phyloP scores from a whole-genome alignment of 2,329 filamentous ascomycete genomes.

The Teratosphaeria viscida region DNA sequence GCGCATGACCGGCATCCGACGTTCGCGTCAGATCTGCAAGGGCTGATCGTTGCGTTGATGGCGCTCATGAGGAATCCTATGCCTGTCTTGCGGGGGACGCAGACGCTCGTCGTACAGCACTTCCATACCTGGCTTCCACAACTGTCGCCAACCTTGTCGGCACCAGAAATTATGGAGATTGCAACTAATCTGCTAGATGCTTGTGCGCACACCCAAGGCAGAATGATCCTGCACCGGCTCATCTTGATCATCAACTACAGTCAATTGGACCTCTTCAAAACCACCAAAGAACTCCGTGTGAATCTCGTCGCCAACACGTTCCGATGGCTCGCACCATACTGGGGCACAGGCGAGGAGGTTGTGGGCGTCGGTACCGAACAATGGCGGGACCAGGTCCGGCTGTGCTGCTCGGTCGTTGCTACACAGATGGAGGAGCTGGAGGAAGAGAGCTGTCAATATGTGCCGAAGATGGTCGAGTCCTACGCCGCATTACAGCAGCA shows the following conservation, averaged over 20 bases:
- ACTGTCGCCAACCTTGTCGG: slow-evolving; percentile 61
- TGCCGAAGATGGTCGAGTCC: slow-evolving; percentile 83
- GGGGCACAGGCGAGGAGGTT: slow-evolving; percentile 58
- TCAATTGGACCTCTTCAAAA: slow-evolving; percentile 67
- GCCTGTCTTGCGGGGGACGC: slow-evolving; percentile 80
- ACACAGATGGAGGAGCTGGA: slow-evolving; percentile 70
- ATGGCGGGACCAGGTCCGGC: slow-evolving; percentile 83
- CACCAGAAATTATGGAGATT: slow-evolving; percentile 80
- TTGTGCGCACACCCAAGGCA: slow-evolving; percentile 76
- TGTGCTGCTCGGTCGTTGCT: slow-evolving; percentile 87
- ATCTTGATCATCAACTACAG: slow-evolving; percentile 88
- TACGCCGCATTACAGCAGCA: slow-evolving; percentile 67
- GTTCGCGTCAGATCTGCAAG: slow-evolving; percentile 74
- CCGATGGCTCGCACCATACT: slow-evolving; percentile 85
- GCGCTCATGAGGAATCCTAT: slow-evolving; percentile 79
- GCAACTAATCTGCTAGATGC: slow-evolving; percentile 91
- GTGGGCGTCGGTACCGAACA: slow-evolving; percentile 49
- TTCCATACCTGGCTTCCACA: slow-evolving; percentile 98
- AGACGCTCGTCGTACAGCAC: slow-evolving; percentile 89
- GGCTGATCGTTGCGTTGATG: slow-evolving; percentile 83
- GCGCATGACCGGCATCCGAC: slow-evolving; percentile 60
- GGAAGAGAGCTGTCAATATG: slow-evolving; percentile 75
- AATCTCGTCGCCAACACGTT: slow-evolving; percentile 54
- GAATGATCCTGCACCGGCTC: slow-evolving; percentile 83
- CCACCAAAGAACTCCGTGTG: slow-evolving; percentile 60